phyloP scores from a whole-genome alignment of 768 basidiomycete genomes.

The Leccinellum rugosiceps region DNA sequence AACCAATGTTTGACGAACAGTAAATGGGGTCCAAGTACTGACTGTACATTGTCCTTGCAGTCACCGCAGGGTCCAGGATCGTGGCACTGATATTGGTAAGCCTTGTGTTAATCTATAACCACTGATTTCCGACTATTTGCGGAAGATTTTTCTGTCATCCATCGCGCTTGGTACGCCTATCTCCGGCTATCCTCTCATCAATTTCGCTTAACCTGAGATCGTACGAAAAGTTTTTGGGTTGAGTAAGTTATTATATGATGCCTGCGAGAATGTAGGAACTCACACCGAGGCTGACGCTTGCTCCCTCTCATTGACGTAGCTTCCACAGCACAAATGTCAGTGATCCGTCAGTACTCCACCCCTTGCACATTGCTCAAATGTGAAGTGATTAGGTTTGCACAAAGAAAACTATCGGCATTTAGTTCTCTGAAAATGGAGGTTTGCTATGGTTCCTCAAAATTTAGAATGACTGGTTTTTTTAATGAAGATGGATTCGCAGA shows the following conservation, averaged over 20 bases:
- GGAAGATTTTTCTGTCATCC: conserved; percentile 18
- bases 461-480: neutral
- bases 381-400: conserved; percentile 12
- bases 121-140: neutral
- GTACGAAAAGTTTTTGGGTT: conserved; percentile 25
- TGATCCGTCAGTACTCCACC: neutral
- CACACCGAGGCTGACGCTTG: neutral
- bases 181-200: neutral
- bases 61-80: conserved; percentile 15
- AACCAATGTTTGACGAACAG: neutral
- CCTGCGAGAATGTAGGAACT: no score
- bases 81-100: conserved; percentile 20
- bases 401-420: conserved; percentile 23
- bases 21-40: neutral
- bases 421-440: conserved; percentile 19
- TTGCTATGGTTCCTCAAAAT: neutral
- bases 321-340: conserved; percentile 26
- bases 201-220: conserved; percentile 13
- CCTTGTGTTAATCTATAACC: neutral
- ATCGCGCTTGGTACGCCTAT: conserved; percentile 20
- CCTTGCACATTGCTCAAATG: conserved; percentile 5
- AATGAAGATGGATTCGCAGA: neutral
- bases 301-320: conserved; percentile 5
- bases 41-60: conserved; percentile 6
- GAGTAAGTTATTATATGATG: conserved; percentile 16